These are phyloP conservation scores for Zymoseptoria passerinii DNA, from an alignment of 2,329 filamentous ascomycete species.

Conservation along the genomic window DNA sequence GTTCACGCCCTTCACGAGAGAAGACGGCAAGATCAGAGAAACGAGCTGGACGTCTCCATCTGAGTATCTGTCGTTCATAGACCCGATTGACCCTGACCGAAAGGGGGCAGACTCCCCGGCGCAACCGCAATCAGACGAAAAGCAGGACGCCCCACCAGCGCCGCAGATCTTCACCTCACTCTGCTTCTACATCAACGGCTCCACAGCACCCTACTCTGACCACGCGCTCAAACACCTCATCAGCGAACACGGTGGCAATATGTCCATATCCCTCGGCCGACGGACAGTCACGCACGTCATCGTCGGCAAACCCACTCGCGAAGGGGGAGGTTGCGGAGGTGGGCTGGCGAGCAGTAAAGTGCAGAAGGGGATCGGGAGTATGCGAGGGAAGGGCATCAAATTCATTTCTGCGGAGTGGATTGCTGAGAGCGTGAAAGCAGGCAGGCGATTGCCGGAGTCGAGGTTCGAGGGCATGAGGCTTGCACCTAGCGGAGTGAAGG, in stretches of 20 bases:
- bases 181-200: constrained; percentile 79
- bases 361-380: constrained; percentile 65
- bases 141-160: neutral
- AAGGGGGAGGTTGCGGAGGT: constrained; percentile 53
- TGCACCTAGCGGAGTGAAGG: constrained; percentile 54
- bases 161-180: constrained; percentile 50
- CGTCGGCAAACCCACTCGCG: constrained; percentile 49
- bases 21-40: constrained; percentile 24
- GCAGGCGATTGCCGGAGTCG: constrained; percentile 65
- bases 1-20: constrained; percentile 24
- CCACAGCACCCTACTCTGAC: constrained; percentile 77
- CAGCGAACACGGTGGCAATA: constrained; percentile 61
- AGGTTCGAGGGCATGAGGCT: constrained; percentile 59
- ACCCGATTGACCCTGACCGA: constrained; percentile 3
- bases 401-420: constrained; percentile 80
- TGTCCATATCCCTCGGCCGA: constrained; percentile 63
- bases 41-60: constrained; percentile 29
- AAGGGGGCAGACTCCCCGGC: neutral
- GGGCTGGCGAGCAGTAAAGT: constrained; percentile 70
- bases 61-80: constrained; percentile 22
- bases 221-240: constrained; percentile 76
- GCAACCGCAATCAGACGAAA: neutral
- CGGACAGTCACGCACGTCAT: constrained; percentile 79
- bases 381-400: constrained; percentile 62
- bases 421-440: constrained; percentile 71